These are phyloP conservation scores for Teratosphaeria nubilosa DNA, from an alignment of 2,329 filamentous ascomycete species.

Conservation along the genomic window DNA sequence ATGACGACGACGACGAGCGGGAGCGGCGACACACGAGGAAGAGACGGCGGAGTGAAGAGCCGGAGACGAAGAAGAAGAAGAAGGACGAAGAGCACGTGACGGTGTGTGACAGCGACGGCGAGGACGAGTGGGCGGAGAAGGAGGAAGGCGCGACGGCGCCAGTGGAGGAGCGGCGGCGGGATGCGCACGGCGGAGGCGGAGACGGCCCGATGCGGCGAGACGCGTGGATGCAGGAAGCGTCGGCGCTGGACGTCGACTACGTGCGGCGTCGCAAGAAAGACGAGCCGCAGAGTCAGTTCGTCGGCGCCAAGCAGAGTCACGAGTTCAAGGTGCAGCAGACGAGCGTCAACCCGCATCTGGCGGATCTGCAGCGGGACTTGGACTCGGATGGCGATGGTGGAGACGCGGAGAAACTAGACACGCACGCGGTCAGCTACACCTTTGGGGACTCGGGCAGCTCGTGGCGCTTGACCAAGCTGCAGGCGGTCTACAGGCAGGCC, in stretches of 20 bases:
- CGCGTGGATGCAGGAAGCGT: constrained; percentile 89
- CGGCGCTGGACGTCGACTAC: constrained; percentile 74
- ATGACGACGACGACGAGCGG: constrained; percentile 26
- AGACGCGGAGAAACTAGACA: constrained; percentile 24
- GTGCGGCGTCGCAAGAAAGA: constrained; percentile 49
- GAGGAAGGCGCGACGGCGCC: constrained; percentile 33
- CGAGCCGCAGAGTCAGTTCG: constrained; percentile 33
- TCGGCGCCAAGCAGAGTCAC: constrained; percentile 47
- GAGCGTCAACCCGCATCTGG: constrained; percentile 68
- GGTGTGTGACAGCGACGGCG: constrained; percentile 32
- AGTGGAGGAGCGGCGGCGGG: background rate
- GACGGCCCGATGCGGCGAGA: constrained; percentile 53
- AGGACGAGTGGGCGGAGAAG: constrained; percentile 34
- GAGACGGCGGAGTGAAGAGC: constrained; percentile 20
- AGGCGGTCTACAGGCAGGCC: constrained; percentile 69
- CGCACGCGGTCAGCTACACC: constrained; percentile 58
- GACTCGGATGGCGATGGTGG: constrained; percentile 43
- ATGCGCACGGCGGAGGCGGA: constrained; percentile 29
- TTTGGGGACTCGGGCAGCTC: constrained; percentile 85
- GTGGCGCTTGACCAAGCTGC: constrained; percentile 95
- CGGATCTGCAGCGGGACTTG: constrained; percentile 41
- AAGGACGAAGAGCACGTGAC: constrained; percentile 14
- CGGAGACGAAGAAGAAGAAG: constrained; percentile 23
- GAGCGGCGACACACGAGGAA: constrained; percentile 15
- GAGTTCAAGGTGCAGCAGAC: constrained; percentile 65